A percentile compares a stretch with the other conserved stretches of the same genome.
phyloP scores from a whole-genome alignment of 2,329 filamentous ascomycete genomes.

The Tolypocladium nubicola region DNA sequence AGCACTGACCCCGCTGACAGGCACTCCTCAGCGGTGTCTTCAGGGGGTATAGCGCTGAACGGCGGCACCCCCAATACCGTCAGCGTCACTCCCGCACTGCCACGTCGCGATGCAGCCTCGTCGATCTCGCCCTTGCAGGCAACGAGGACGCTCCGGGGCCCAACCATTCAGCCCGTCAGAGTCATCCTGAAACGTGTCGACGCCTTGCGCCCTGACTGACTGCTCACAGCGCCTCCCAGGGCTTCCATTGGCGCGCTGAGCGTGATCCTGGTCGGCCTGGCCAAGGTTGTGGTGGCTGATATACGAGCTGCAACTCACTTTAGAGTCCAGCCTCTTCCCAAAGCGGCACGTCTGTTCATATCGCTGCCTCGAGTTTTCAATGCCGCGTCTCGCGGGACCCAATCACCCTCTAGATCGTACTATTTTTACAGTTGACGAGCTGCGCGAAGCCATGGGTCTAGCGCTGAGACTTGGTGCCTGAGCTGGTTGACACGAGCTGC shows the following conservation, averaged over 20 bases:
- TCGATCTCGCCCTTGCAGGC: neutral
- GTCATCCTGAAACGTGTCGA: neutral
- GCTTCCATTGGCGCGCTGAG: neutral
- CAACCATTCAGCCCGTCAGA: neutral
- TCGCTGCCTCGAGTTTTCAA: neutral
- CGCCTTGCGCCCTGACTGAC: neutral
- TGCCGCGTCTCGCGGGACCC: neutral
- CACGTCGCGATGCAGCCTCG: neutral
- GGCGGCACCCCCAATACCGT: no score
- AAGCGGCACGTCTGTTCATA: neutral
- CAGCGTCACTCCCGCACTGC: neutral
- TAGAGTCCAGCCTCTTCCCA: neutral
- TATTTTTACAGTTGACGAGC: neutral
- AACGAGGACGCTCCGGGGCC: neutral
- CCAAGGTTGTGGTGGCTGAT: neutral
- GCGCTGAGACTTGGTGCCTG: conserved; percentile 2
- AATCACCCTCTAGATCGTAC: neutral
- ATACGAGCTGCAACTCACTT: neutral
- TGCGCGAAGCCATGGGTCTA: neutral
- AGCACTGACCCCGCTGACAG: neutral
- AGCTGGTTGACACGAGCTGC: neutral
- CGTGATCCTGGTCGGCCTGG: neutral
- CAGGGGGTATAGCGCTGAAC: no score
- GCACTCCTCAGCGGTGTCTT: neutral
- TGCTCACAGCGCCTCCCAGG: neutral